These are phyloP conservation scores for Neurospora cerealis DNA, from an alignment of 495 filamentous ascomycete species.

Conservation along the genomic window DNA sequence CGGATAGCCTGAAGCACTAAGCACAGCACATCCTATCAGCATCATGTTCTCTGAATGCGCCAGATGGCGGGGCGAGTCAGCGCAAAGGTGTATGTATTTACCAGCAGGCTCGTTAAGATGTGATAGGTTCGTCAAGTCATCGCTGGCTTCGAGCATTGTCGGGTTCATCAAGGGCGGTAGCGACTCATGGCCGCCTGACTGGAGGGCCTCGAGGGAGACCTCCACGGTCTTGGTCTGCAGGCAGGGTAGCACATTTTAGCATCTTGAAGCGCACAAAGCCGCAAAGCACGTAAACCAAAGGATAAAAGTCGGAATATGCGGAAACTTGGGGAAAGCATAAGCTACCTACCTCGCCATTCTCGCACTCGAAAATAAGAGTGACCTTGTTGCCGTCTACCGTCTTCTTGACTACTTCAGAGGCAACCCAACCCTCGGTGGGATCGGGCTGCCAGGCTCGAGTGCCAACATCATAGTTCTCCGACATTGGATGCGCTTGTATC, in stretches of 20 bases:
- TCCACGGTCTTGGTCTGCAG: constrained; percentile 64
- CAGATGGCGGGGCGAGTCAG: background rate
- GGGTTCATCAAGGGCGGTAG: constrained; percentile 97
- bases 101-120: constrained; percentile 98
- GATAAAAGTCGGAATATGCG: background rate
- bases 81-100: constrained; percentile 32
- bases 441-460: constrained; percentile 98
- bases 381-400: constrained; percentile 76
- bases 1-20: constrained; percentile 94
- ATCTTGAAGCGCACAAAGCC: constrained; percentile 1
- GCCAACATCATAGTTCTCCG: constrained; percentile 93
- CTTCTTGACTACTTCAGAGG: constrained; percentile 89
- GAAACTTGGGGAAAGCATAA: background rate
- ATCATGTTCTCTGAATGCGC: background rate
- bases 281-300: background rate
- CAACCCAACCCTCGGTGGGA: constrained; percentile 88
- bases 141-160: constrained; percentile 94
- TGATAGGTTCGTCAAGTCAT: constrained; percentile 95
- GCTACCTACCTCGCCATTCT: constrained; percentile 77
- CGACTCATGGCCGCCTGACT: constrained; percentile 55
- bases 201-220: constrained; percentile 70
- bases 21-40: constrained; percentile 24
- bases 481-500: constrained; percentile 49
- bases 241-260: constrained; percentile 12
- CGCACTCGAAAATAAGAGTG: constrained; percentile 71